Percentiles rank a stretch among this genome's conserved stretches.
Conservation (phyloP, 768 basidiomycete species). For the Piloderma croceum region DNA sequence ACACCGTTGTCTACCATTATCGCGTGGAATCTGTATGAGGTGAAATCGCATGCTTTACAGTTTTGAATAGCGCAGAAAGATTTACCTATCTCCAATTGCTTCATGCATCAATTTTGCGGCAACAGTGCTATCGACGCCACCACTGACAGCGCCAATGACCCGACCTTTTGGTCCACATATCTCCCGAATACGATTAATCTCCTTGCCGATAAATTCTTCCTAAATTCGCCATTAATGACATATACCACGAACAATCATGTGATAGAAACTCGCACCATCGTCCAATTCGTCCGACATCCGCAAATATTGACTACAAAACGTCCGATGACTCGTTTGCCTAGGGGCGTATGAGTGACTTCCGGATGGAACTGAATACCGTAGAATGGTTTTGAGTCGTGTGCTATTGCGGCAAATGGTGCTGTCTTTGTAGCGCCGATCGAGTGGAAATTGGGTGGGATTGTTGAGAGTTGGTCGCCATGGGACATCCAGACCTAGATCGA, state of each 20-base stretch:
- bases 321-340: conserved; percentile 84
- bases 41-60: not conserved
- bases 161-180: conserved; percentile 93
- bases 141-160: conserved; percentile 96
- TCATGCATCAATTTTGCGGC: conserved; percentile 99
- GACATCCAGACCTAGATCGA: conserved; percentile 94
- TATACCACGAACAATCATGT: conserved; percentile 7
- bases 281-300: conserved; percentile 78
- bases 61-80: not conserved
- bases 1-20: conserved; percentile 99
- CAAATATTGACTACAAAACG: conserved; percentile 84
- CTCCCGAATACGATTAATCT: conserved; percentile 87
- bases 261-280: conserved; percentile 59
- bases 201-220: conserved; percentile 98
- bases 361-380: conserved; percentile 99
- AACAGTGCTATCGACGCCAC: conserved; percentile 96
- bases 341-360: conserved; percentile 91
- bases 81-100: conserved; percentile 92
- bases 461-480: conserved; percentile 90
- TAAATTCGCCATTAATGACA: conserved; percentile 23
- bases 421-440: conserved; percentile 81
- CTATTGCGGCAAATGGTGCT: conserved; percentile 90
- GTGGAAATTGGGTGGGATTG: conserved; percentile 77
- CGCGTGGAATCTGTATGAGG: conserved; percentile 76
- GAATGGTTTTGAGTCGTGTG: conserved; percentile 81